Percentiles rank a stretch among this genome's conserved stretches.
Evolutionary conservation across 129 eudicot genomes (phyloP).

Genomic region (Pulicaria dysenterica): DNA sequence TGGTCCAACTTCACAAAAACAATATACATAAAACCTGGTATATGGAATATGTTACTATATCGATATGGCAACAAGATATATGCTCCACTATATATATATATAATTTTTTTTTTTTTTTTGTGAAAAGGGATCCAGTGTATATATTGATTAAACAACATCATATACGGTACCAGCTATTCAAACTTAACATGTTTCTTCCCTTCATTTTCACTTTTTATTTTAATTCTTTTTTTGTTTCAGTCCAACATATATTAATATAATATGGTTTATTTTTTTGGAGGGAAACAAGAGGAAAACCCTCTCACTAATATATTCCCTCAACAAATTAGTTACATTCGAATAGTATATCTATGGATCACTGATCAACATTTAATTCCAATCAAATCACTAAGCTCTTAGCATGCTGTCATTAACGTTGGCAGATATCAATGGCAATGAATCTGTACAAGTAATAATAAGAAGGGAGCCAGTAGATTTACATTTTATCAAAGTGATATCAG

Average conservation of each 20-base stretch:
- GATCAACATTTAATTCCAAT: too few relatives aligned
- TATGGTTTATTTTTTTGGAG: neutral
- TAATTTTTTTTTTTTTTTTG: too few relatives aligned
- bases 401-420: neutral
- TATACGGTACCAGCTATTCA: neutral
- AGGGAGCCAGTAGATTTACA: slow-evolving; percentile 16
- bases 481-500: slow-evolving; percentile 7
- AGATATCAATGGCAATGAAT: neutral
- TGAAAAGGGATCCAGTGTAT: neutral
- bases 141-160: neutral
- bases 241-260: slow-evolving; percentile 1
- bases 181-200: slow-evolving; percentile 14
- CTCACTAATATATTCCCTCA: neutral
- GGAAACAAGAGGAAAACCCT: neutral
- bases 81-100: too few relatives aligned
- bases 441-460: neutral
- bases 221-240: neutral
- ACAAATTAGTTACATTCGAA: neutral
- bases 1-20: neutral
- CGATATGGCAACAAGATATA: neutral
- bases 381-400: too few relatives aligned
- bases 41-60: slow-evolving; percentile 9
- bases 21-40: neutral
- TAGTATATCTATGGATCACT: neutral
- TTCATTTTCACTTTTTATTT: slow-evolving; percentile 2